These are phyloP conservation scores for Phaeodactylum tricornutum DNA, from an alignment of 108 stramenopile species.

Conservation along the genomic window DNA sequence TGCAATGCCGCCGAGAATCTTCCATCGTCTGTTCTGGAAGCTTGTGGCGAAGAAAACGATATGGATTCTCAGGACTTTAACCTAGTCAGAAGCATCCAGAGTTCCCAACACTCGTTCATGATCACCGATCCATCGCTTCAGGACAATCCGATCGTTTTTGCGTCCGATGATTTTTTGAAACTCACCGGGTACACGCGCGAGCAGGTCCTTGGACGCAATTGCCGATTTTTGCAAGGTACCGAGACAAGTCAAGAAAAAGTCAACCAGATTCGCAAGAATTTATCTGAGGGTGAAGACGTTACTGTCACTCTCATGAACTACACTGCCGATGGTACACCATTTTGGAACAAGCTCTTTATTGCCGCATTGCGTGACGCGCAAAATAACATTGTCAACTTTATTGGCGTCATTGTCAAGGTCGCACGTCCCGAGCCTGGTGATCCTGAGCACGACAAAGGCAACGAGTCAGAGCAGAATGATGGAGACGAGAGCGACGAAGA, in stretches of 20 bases:
- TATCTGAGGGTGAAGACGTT: conserved; percentile 73
- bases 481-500: conserved; percentile 1
- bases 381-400: conserved; percentile 90
- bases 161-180: conserved; percentile 71
- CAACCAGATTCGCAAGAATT: conserved; percentile 67
- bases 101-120: conserved; percentile 89
- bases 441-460: conserved; percentile 38
- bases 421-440: conserved; percentile 57
- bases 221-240: conserved; percentile 90
- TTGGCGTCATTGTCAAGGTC: conserved; percentile 87
- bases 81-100: conserved; percentile 81
- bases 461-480: not conserved
- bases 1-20: conserved; percentile 57
- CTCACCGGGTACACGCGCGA: conserved; percentile 92
- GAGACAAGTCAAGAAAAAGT: conserved; percentile 82
- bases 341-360: conserved; percentile 98
- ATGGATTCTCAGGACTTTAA: conserved; percentile 81
- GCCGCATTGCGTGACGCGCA: conserved; percentile 89
- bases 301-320: conserved; percentile 92
- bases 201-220: conserved; percentile 91
- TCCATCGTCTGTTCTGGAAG: conserved; percentile 43
- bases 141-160: conserved; percentile 94
- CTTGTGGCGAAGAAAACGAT: conserved; percentile 26
- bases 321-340: conserved; percentile 88
- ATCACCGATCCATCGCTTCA: conserved; percentile 93